Conservation (phyloP, 306 rosid species). For the Fragaria nilgerrensis region DNA sequence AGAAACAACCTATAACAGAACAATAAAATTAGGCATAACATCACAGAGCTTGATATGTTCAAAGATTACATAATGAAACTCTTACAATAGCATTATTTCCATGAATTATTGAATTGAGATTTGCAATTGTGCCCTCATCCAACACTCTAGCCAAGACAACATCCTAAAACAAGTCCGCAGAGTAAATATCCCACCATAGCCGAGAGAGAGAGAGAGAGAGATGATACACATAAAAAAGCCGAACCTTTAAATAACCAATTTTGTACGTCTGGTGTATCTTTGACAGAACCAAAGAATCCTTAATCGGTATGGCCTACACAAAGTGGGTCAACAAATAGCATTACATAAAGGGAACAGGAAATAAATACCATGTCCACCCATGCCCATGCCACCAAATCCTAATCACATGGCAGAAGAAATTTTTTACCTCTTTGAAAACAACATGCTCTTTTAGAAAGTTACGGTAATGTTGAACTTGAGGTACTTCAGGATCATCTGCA, state of each 20-base stretch:
- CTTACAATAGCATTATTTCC: constrained; percentile 82
- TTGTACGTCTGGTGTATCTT: constrained; percentile 97
- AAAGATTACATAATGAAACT: constrained; percentile 17
- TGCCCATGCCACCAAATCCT: background rate
- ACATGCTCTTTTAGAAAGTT: constrained; percentile 80
- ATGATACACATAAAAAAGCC: constrained; percentile 19
- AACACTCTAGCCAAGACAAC: constrained; percentile 81
- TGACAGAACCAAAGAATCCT: constrained; percentile 67
- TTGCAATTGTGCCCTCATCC: constrained; percentile 84
- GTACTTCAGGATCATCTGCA: constrained; percentile 88
- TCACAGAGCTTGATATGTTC: constrained; percentile 8
- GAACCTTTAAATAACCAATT: constrained; percentile 90
- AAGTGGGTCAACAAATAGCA: constrained; percentile 16
- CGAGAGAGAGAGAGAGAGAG: background rate
- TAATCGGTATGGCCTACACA: constrained; percentile 86
- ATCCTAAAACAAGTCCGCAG: constrained; percentile 55
- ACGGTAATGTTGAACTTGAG: constrained; percentile 68
- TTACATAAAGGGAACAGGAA: background rate
- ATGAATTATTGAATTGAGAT: constrained; percentile 83
- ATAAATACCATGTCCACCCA: background rate
- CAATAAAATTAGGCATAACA: constrained; percentile 24
- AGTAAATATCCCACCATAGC: constrained; percentile 31
- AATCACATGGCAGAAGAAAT: constrained; percentile 15
- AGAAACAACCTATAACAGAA: constrained; percentile 70
- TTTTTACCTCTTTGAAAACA: constrained; percentile 85